phyloP scores from a whole-genome alignment of 352 stramenopile genomes.

The Phytophthora megakarya region DNA sequence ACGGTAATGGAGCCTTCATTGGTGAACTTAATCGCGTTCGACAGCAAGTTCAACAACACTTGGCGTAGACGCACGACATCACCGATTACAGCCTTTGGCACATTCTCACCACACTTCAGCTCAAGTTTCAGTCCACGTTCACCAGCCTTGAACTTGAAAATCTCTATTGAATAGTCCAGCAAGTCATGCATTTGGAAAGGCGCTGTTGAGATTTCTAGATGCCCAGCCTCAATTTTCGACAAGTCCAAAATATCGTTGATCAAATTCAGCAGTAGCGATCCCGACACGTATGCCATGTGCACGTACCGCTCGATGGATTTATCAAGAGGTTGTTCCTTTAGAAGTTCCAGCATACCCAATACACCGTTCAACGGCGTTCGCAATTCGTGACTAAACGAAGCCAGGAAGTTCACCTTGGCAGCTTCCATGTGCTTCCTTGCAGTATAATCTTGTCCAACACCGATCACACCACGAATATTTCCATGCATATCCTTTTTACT shows the following conservation, averaged over 20 bases:
- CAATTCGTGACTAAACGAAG: constrained; percentile 82
- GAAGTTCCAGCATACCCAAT: constrained; percentile 80
- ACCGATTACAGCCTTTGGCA: constrained; percentile 61
- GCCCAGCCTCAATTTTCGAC: constrained; percentile 92
- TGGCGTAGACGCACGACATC: constrained; percentile 71
- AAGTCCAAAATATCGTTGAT: constrained; percentile 47
- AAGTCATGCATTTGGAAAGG: constrained; percentile 79
- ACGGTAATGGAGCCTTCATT: constrained; percentile 78
- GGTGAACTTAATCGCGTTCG: constrained; percentile 85
- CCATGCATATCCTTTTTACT: constrained; percentile 92
- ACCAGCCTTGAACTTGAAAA: constrained; percentile 86
- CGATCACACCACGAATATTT: constrained; percentile 92
- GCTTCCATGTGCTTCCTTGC: constrained; percentile 83
- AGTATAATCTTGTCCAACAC: constrained; percentile 93
- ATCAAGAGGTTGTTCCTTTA: constrained; percentile 78
- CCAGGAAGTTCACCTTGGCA: constrained; percentile 81
- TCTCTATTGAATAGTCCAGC: constrained; percentile 86
- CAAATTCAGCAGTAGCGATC: constrained; percentile 31
- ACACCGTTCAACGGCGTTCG: constrained; percentile 83
- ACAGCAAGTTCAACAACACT: constrained; percentile 75
- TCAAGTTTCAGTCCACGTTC: constrained; percentile 87
- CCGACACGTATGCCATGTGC: constrained; percentile 62
- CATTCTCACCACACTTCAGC: constrained; percentile 53
- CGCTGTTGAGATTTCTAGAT: constrained; percentile 85
- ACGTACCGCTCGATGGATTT: constrained; percentile 69